These are phyloP conservation scores for Colletotrichum neosansevieriae DNA, from an alignment of 2,329 filamentous ascomycete genomes.

Conservation along the genomic window DNA sequence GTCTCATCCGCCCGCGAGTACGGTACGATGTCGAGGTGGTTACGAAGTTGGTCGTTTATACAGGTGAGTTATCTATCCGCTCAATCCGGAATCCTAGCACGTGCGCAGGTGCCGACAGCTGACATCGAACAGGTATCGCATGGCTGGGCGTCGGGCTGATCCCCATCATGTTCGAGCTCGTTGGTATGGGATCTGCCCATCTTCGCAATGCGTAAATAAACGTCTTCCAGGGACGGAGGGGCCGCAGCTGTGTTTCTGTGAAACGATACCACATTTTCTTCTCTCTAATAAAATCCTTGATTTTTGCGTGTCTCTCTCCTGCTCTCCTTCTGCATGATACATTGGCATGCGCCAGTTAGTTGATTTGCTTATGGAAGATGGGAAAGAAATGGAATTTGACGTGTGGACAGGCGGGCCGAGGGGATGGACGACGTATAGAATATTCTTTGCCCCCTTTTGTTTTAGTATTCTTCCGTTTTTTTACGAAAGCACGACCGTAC, in stretches of 20 bases:
- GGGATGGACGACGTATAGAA: no score
- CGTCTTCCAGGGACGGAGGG: neutral
- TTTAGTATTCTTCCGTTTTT: neutral
- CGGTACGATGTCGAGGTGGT: slow-evolving; percentile 99
- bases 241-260: neutral
- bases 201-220: slow-evolving; percentile 41
- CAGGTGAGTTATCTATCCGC: slow-evolving; percentile 68
- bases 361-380: neutral
- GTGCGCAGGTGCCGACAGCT: slow-evolving; percentile 32
- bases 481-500: slow-evolving; percentile 36
- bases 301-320: neutral
- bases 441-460: no score
- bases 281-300: neutral
- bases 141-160: slow-evolving; percentile 84
- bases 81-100: slow-evolving; percentile 25
- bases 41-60: slow-evolving; percentile 95
- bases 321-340: slow-evolving; percentile 19
- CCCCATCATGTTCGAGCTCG: slow-evolving; percentile 76
- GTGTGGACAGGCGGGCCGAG: neutral
- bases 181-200: slow-evolving; percentile 63
- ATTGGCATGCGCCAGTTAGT: slow-evolving; percentile 8
- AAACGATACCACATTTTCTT: slow-evolving; percentile 2
- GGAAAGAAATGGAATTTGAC: neutral
- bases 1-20: slow-evolving; percentile 86
- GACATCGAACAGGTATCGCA: slow-evolving; percentile 73